Base-by-base conservation (phyloP, 1,284 basidiomycete genomes). In the Moesziomyces aphidis region DNA sequence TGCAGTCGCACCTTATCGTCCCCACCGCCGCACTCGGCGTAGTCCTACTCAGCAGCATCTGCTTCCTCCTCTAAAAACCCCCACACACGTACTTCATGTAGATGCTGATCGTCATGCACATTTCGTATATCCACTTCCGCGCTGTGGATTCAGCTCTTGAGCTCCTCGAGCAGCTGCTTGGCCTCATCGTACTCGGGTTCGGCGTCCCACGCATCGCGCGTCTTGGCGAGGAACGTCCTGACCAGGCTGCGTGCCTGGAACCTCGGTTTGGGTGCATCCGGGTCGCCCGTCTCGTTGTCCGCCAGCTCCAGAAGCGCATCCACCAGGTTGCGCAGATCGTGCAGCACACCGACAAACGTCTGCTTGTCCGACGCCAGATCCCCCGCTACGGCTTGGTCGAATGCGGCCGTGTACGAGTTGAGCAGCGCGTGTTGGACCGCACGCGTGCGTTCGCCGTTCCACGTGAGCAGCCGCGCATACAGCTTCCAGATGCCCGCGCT, bases 171-270 rank as follows among this genome's bases (percentile, higher is more conserved):
- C 43, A 88, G 68, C 59, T 87, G 89, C 74, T 88, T 87, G 76
- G 98, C 87, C 73, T 87, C 87, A 46, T 87, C 86, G 91, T 92
- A 97, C 86, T 94, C 94, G 2, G 89, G 88, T 85, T 96, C 92
- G 61, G 94, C 93, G 82, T 92, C 92, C 80, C 95, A 97, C 59
- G 77, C 71, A 22, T 91, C 81, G 75, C 81, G 85, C n/a, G 88
- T 88, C 55, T 88, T 76, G 4, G 92, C 94, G 86, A 95, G 89
- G 85, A 97, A 98, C 46, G 91, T 92, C 82, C 95, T 88, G 57
- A 98, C 89, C 61, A 98, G 87, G 68, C 93, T 96, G 61, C 92
- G 88, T 44, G 91, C 94, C 86, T 96, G 93, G 83, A 93, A 89
- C 83, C 87, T 88, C 94, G 95, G 97, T 76, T 88, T 50, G 43